A percentile compares a stretch with the other conserved stretches of the same genome.
phyloP scores from a whole-genome alignment of 306 rosid species.

The Luffa aegyptiaca region DNA sequence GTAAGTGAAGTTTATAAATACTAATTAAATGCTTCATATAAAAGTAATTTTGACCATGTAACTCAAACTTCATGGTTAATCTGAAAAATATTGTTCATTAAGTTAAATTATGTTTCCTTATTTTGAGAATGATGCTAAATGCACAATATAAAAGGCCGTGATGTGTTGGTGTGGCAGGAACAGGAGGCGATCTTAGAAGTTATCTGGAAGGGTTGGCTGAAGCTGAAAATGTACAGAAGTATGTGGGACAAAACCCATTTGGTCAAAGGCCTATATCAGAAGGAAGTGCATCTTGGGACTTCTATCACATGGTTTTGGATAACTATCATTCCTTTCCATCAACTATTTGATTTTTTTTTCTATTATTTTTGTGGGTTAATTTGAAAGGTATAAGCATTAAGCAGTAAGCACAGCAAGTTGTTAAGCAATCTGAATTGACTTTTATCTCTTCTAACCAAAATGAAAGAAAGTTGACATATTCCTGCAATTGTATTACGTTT shows the following conservation, averaged over 20 bases:
- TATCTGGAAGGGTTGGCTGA: constrained; percentile 45
- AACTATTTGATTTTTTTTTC: background rate
- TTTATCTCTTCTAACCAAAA: background rate
- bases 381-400: background rate
- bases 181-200: constrained; percentile 42
- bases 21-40: background rate
- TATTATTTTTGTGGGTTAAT: background rate
- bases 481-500: background rate
- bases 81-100: background rate
- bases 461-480: background rate
- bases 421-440: background rate
- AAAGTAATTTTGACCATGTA: background rate
- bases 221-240: constrained; percentile 37
- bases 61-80: background rate
- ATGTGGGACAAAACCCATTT: constrained; percentile 43
- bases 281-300: constrained; percentile 46
- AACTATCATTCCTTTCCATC: constrained; percentile 15
- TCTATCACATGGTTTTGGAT: constrained; percentile 36
- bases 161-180: constrained; percentile 26
- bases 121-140: background rate
- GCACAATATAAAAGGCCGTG: background rate
- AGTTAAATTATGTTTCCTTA: background rate
- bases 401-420: background rate
- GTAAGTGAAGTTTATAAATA: background rate
- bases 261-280: constrained; percentile 44